Conservation (phyloP, 306 rosid species). For the Heteromeles arbutifolia region DNA sequence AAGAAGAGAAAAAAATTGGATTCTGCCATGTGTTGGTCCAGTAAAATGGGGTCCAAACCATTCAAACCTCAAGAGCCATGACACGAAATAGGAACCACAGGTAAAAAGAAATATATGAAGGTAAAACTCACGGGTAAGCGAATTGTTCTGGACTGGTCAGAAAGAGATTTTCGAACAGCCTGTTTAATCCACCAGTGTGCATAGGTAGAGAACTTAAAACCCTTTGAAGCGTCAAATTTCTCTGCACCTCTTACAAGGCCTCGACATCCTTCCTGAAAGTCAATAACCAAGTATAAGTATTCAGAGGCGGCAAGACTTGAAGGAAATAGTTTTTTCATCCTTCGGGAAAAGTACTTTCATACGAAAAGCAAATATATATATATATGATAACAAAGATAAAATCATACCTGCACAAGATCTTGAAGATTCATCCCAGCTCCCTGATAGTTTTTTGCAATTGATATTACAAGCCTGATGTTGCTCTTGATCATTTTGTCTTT, state of each 20-base stretch:
- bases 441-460: slow-evolving; percentile 87
- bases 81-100: not conserved
- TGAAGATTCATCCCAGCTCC: slow-evolving; percentile 90
- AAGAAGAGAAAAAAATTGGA: not conserved
- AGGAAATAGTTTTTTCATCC: not conserved
- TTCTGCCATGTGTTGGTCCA: not conserved
- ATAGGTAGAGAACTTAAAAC: slow-evolving; percentile 96
- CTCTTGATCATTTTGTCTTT: slow-evolving; percentile 96
- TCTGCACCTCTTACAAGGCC: slow-evolving; percentile 91
- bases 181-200: slow-evolving; percentile 99
- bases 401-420: slow-evolving; percentile 92
- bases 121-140: slow-evolving; percentile 80
- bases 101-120: not conserved
- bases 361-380: not conserved
- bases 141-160: slow-evolving; percentile 82
- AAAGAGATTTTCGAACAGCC: slow-evolving; percentile 80
- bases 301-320: slow-evolving; percentile 7
- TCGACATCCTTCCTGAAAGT: slow-evolving; percentile 85
- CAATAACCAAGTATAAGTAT: slow-evolving; percentile 7
- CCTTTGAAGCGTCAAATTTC: slow-evolving; percentile 92
- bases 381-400: not conserved
- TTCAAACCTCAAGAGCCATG: not conserved
- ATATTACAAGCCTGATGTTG: slow-evolving; percentile 89
- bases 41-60: not conserved
- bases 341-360: not conserved